Percentiles rank a stretch among this genome's conserved stretches.
phyloP scores from a whole-genome alignment of 169 alveolate genomes.

The Plasmodium falciparum region DNA sequence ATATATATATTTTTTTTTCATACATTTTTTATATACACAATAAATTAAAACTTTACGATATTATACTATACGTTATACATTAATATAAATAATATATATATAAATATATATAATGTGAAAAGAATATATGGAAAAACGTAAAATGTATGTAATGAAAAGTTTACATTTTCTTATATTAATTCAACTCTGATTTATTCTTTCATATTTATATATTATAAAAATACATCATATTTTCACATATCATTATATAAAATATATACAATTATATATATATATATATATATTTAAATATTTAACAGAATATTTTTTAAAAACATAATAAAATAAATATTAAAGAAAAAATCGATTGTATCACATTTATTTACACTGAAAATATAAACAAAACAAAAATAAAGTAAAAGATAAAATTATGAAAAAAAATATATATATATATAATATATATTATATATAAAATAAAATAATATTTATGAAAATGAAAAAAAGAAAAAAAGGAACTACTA shows the following conservation, averaged over 20 bases:
- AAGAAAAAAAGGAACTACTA: neutral
- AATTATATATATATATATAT: neutral
- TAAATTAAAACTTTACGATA: too few relatives aligned
- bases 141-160: neutral
- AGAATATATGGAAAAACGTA: constrained; percentile 22
- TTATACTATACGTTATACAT: neutral
- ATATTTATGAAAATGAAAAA: neutral
- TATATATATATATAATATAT: too few relatives aligned
- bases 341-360: too few relatives aligned
- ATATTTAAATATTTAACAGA: neutral
- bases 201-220: neutral
- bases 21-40: too few relatives aligned
- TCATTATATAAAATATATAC: neutral
- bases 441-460: too few relatives aligned
- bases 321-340: neutral
- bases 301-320: neutral
- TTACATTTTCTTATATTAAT: constrained; percentile 24
- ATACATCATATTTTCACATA: neutral
- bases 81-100: neutral
- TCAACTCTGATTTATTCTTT: constrained; percentile 29
- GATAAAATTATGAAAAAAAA: neutral
- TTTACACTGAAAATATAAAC: constrained; percentile 19
- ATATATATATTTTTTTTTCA: too few relatives aligned
- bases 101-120: neutral
- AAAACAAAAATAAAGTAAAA: constrained; percentile 17